Evolutionary conservation across 1,139 yeast genomes (phyloP).

Genomic region (Candida neerlandica): DNA sequence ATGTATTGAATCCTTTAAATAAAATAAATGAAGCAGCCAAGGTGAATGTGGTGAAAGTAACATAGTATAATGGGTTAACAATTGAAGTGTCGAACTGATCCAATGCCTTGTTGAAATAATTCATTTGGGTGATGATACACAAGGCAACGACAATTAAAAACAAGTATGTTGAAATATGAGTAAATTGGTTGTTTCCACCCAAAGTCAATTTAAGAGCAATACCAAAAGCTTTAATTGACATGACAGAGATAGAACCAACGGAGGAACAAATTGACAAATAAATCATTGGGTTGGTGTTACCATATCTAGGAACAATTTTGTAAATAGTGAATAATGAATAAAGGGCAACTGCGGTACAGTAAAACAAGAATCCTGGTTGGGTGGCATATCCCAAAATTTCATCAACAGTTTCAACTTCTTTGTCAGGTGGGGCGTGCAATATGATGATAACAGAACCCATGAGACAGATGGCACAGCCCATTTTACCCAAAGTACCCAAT

Average conservation of each 20-base stretch:
- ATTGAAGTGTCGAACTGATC: constrained; percentile 93
- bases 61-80: constrained; percentile 89
- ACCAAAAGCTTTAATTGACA: constrained; percentile 93
- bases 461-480: constrained; percentile 92
- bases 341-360: constrained; percentile 59
- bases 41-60: constrained; percentile 88
- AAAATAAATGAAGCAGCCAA: constrained; percentile 83
- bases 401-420: constrained; percentile 85
- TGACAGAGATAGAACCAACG: constrained; percentile 89
- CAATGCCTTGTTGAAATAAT: constrained; percentile 88
- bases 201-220: constrained; percentile 86
- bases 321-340: constrained; percentile 82
- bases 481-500: constrained; percentile 84
- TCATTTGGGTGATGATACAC: constrained; percentile 90
- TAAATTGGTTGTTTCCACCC: constrained; percentile 87
- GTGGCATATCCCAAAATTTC: constrained; percentile 82
- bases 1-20: constrained; percentile 85
- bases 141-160: constrained; percentile 77
- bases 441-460: constrained; percentile 90
- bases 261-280: constrained; percentile 88
- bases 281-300: constrained; percentile 83
- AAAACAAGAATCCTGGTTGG: constrained; percentile 76
- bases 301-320: constrained; percentile 79
- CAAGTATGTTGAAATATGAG: constrained; percentile 80
- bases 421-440: constrained; percentile 91